Percentiles rank a stretch among this genome's conserved stretches.
phyloP scores from a whole-genome alignment of 2,329 filamentous ascomycete genomes.

The Berkeleyomyces basicola region DNA sequence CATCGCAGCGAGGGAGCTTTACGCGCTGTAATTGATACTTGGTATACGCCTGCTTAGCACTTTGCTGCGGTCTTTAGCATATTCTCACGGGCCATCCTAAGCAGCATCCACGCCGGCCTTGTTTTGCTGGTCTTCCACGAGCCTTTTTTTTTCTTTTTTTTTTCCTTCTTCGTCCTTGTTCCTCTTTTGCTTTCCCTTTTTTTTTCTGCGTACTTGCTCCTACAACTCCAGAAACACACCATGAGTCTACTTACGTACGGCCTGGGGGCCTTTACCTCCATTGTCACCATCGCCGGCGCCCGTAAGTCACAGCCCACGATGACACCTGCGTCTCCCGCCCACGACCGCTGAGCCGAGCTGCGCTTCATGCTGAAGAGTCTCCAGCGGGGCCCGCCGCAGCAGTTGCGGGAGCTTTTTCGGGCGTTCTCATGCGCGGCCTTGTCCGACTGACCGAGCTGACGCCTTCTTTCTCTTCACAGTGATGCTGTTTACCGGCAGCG shows the following conservation, averaged over 20 bases:
- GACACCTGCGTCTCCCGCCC: background rate
- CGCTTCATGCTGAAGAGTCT: too few species aligned
- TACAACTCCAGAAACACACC: slow-evolving; percentile 17
- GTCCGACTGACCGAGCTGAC: background rate
- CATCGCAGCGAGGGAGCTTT: background rate
- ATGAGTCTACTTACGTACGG: slow-evolving; percentile 63
- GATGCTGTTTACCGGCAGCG: slow-evolving; percentile 95
- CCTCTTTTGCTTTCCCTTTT: too few species aligned
- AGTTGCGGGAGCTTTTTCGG: background rate
- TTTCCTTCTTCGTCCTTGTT: background rate
- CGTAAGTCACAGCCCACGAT: slow-evolving; percentile 40
- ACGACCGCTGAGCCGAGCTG: background rate
- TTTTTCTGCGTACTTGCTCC: background rate
- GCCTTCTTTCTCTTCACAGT: slow-evolving; percentile 36
- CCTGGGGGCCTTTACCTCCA: slow-evolving; percentile 48
- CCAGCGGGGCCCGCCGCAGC: background rate
- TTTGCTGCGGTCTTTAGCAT: background rate
- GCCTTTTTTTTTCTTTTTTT: background rate
- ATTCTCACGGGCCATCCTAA: background rate
- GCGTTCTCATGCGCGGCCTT: background rate
- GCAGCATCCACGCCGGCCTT: background rate
- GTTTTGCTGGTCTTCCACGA: background rate
- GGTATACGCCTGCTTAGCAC: background rate
- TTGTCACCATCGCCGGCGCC: slow-evolving; percentile 56
- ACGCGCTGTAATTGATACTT: background rate